Conservation (phyloP, 1,284 basidiomycete genomes). For the Vanrija pseudolonga region DNA sequence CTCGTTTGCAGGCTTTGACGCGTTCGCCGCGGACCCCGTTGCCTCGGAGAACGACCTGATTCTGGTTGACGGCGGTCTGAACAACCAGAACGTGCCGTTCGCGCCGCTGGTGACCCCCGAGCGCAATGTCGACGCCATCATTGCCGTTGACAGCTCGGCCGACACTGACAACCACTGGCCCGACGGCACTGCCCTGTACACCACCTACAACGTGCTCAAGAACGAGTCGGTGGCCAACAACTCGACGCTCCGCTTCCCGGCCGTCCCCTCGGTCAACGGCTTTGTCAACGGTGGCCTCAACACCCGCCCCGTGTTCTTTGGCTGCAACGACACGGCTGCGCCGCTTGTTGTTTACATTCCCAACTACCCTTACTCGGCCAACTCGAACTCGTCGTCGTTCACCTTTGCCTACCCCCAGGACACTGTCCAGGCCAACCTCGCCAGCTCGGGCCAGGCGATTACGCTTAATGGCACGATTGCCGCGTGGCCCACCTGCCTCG, state of each 20-base stretch:
- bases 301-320: conserved; percentile 51
- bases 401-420: conserved; percentile 47
- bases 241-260: conserved; percentile 46
- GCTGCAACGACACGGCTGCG: conserved; percentile 46
- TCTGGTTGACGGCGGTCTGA: conserved; percentile 52
- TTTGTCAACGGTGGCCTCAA: conserved; percentile 55
- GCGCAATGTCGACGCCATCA: conserved; percentile 53
- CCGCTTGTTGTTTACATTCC: conserved; percentile 52
- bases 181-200: conserved; percentile 51
- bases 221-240: conserved; percentile 12
- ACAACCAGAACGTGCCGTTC: conserved; percentile 52
- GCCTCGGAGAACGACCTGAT: conserved; percentile 40
- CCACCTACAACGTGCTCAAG: conserved; percentile 29
- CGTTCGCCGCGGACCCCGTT: conserved; percentile 37
- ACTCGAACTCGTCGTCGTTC: conserved; percentile 47
- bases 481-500: conserved; percentile 47
- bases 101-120: conserved; percentile 53
- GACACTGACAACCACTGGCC: conserved; percentile 53
- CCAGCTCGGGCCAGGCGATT: conserved; percentile 28
- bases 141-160: conserved; percentile 54
- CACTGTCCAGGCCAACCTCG: conserved; percentile 31
- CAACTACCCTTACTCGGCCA: conserved; percentile 50
- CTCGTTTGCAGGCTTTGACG: conserved; percentile 36
- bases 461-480: conserved; percentile 37
- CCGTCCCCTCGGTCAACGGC: conserved; percentile 49